These are phyloP conservation scores for Neoboletus subvelutipes DNA, from an alignment of 768 basidiomycete genomes.

Conservation along the genomic window DNA sequence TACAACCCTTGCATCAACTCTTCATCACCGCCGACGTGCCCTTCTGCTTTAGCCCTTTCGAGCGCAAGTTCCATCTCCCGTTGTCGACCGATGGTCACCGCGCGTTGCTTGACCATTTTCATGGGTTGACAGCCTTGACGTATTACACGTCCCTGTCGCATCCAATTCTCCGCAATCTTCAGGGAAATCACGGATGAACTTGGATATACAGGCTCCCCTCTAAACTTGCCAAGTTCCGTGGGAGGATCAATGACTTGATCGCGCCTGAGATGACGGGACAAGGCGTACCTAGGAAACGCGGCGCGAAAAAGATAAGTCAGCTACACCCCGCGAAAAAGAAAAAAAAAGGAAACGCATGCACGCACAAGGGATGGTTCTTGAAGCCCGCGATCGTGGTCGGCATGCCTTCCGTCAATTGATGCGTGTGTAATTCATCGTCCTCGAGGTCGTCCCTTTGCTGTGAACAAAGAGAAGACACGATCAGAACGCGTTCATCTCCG, in stretches of 20 bases:
- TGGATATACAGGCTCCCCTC: conserved; percentile 89
- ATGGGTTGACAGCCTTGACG: conserved; percentile 77
- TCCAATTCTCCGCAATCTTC: conserved; percentile 93
- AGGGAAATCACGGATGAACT: conserved; percentile 80
- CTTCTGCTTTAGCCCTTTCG: conserved; percentile 38
- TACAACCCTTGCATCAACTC: conserved; percentile 88
- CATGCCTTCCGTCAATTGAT: conserved; percentile 88
- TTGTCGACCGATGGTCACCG: conserved; percentile 74
- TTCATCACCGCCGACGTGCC: conserved; percentile 41
- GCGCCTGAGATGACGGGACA: conserved; percentile 83
- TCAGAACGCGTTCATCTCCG: conserved; percentile 21
- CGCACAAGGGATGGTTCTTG: conserved; percentile 90
- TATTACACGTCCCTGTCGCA: conserved; percentile 79
- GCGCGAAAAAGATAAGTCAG: conserved; percentile 1
- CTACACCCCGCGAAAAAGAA: conserved; percentile 3
- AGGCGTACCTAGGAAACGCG: conserved; percentile 59
- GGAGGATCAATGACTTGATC: conserved; percentile 83
- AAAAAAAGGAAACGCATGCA: conserved; percentile 9
- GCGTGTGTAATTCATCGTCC: conserved; percentile 79
- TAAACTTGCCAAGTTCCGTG: conserved; percentile 86
- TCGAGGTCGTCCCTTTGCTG: conserved; percentile 93
- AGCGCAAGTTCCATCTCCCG: conserved; percentile 67
- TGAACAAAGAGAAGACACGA: conserved; percentile 1
- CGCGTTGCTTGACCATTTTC: conserved; percentile 85
- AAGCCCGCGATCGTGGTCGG: conserved; percentile 87